phyloP scores from a whole-genome alignment of 169 alveolate species.

The Cryptosporidium sp. region DNA sequence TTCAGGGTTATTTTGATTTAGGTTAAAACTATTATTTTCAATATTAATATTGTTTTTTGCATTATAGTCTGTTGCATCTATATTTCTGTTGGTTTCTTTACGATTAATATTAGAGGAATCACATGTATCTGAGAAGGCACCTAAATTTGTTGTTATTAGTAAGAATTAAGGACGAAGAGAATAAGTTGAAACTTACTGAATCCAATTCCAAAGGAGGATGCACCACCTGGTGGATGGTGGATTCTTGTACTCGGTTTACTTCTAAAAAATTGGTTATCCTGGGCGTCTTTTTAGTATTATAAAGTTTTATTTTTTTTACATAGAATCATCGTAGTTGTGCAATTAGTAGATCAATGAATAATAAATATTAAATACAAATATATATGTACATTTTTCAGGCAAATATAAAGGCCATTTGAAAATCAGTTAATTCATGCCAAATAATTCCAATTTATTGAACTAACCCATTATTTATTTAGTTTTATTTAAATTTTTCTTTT shows the following conservation, averaged over 20 bases:
- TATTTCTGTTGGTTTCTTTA: not conserved
- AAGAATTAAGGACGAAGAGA: not conserved
- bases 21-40: constrained; percentile 8
- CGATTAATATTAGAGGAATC: not conserved
- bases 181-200: constrained; percentile 24
- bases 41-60: not conserved
- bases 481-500: too few species aligned
- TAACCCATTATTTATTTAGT: constrained; percentile 5
- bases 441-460: not conserved
- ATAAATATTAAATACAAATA: too few species aligned
- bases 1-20: not conserved
- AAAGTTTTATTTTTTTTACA: too few species aligned
- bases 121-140: not conserved
- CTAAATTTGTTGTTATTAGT: not conserved
- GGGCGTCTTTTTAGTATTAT: constrained; percentile 14
- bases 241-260: constrained; percentile 66
- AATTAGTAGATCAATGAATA: too few species aligned
- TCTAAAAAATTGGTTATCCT: constrained; percentile 57
- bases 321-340: too few species aligned
- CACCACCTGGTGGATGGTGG: constrained; percentile 76
- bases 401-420: too few species aligned
- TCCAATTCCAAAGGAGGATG: constrained; percentile 40
- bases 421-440: not conserved
- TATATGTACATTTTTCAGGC: too few species aligned
- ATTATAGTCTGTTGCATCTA: not conserved